Conservation (phyloP, 1,284 basidiomycete genomes). For the Cutaneotrichosporon sp. region DNA sequence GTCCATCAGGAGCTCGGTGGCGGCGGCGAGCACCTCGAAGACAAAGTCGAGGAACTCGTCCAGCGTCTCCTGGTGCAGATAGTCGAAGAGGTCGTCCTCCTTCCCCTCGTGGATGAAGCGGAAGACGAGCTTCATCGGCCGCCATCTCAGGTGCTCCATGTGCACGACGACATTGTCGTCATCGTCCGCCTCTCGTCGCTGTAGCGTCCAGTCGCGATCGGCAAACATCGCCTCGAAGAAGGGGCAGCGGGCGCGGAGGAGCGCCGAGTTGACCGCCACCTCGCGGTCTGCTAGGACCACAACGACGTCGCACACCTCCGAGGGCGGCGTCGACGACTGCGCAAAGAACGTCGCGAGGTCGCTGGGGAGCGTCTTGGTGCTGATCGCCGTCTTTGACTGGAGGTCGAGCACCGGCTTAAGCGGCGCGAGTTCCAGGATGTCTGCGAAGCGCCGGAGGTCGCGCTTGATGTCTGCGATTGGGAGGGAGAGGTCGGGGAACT, state of each 20-base stretch:
- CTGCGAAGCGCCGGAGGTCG: conserved; percentile 64
- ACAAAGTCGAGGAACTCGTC: conserved; percentile 85
- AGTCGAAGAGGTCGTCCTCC: conserved; percentile 72
- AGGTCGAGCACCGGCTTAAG: conserved; percentile 43
- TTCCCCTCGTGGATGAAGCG: conserved; percentile 76
- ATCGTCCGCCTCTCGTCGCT: conserved; percentile 60
- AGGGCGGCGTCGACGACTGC: conserved; percentile 39
- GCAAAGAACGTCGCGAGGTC: conserved; percentile 54
- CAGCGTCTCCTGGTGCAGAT: conserved; percentile 65
- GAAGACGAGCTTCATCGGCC: conserved; percentile 74
- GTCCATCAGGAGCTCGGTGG: conserved; percentile 89
- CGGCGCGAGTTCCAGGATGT: conserved; percentile 57
- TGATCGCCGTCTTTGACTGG: conserved; percentile 43
- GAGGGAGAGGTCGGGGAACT: conserved; percentile 56
- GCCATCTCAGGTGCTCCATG: conserved; percentile 73
- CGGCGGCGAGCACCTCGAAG: conserved; percentile 81
- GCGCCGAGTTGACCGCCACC: conserved; percentile 69
- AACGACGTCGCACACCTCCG: conserved; percentile 63
- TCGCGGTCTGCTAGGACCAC: conserved; percentile 70
- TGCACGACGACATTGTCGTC: conserved; percentile 64
- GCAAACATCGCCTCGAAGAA: conserved; percentile 88
- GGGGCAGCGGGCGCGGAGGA: conserved; percentile 78
- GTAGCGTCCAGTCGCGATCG: conserved; percentile 75
- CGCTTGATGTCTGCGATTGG: conserved; percentile 61
- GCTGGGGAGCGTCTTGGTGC: conserved; percentile 35